Conservation (phyloP, 257 asterid genomes). For the Primulina eburnea region DNA sequence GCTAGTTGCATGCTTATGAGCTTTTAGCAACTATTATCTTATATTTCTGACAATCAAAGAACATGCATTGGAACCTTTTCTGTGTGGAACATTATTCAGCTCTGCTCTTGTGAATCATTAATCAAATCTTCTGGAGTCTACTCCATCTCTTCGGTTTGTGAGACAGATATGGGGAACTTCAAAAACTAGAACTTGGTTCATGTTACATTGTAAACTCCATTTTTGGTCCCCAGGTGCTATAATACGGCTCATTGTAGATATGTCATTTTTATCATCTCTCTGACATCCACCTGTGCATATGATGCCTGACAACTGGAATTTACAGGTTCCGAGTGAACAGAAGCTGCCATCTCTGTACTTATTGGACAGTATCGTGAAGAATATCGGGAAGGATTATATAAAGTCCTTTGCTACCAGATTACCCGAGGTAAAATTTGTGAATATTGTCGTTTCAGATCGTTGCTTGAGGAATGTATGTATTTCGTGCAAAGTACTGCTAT, state of each 20-base stretch:
- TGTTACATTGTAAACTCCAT: constrained; percentile 8
- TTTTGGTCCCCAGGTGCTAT: background rate
- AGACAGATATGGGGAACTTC: background rate
- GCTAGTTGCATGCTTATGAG: background rate
- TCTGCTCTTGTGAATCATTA: constrained; percentile 19
- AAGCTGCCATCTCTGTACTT: constrained; percentile 94
- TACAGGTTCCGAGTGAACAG: constrained; percentile 87
- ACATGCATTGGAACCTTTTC: constrained; percentile 1
- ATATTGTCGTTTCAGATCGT: constrained; percentile 10
- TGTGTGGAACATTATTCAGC: constrained; percentile 7
- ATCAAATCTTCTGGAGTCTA: background rate
- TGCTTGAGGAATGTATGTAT: constrained; percentile 2
- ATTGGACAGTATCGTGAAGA: constrained; percentile 96
- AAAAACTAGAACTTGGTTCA: constrained; percentile 19
- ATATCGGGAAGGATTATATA: constrained; percentile 91
- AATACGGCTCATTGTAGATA: constrained; percentile 7
- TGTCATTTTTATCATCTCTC: constrained; percentile 8
- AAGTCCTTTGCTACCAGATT: constrained; percentile 64
- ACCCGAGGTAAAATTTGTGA: constrained; percentile 65
- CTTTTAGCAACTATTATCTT: background rate
- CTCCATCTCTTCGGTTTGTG: constrained; percentile 1
- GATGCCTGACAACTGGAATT: constrained; percentile 36
- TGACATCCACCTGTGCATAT: constrained; percentile 11
- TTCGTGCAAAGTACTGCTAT: constrained; percentile 3
- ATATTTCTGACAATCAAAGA: background rate